Percentiles rank a stretch among this genome's conserved stretches.
Conservation (phyloP, 2,329 filamentous ascomycete genomes). For the Venturiaceae sp. region DNA sequence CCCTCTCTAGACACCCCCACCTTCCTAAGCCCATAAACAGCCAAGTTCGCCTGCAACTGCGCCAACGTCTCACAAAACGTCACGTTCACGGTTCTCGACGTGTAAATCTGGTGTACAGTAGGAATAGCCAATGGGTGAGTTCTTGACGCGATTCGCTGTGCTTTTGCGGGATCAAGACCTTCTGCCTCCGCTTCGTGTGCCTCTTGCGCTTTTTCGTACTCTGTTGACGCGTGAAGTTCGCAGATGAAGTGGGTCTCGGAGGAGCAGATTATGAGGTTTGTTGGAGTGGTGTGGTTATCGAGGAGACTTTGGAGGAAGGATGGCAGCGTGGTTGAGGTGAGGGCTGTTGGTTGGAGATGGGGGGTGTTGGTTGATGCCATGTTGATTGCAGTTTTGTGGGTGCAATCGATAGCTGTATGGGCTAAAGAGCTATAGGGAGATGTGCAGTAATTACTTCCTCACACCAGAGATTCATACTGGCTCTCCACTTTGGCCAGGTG, state of each 20-base stretch:
- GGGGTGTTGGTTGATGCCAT: neutral
- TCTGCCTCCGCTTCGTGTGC: slow-evolving; percentile 2
- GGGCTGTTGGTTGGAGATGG: slow-evolving; percentile 21
- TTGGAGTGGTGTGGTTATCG: slow-evolving; percentile 43
- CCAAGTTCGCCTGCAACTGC: slow-evolving; percentile 67
- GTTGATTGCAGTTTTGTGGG: neutral
- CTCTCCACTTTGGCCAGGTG: too few species aligned
- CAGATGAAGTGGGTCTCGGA: slow-evolving; percentile 54
- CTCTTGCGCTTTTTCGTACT: slow-evolving; percentile 11
- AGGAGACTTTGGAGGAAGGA: slow-evolving; percentile 36
- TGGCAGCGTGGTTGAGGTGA: slow-evolving; percentile 28
- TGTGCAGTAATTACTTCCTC: too few species aligned
- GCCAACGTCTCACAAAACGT: slow-evolving; percentile 67
- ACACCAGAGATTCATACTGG: too few species aligned
- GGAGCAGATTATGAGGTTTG: slow-evolving; percentile 63
- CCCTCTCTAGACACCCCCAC: neutral
- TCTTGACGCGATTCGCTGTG: slow-evolving; percentile 4
- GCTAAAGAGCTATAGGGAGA: too few species aligned
- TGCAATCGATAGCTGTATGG: too few species aligned
- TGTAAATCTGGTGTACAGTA: slow-evolving; percentile 39
- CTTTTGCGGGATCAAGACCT: slow-evolving; percentile 1
- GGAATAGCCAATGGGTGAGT: slow-evolving; percentile 14
- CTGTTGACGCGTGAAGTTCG: slow-evolving; percentile 43
- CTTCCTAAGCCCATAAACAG: slow-evolving; percentile 34
- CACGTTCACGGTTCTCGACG: slow-evolving; percentile 58